Evolutionary conservation across 2,329 filamentous ascomycete genomes (phyloP).

Genomic region (Trichoderma arundinaceum): DNA sequence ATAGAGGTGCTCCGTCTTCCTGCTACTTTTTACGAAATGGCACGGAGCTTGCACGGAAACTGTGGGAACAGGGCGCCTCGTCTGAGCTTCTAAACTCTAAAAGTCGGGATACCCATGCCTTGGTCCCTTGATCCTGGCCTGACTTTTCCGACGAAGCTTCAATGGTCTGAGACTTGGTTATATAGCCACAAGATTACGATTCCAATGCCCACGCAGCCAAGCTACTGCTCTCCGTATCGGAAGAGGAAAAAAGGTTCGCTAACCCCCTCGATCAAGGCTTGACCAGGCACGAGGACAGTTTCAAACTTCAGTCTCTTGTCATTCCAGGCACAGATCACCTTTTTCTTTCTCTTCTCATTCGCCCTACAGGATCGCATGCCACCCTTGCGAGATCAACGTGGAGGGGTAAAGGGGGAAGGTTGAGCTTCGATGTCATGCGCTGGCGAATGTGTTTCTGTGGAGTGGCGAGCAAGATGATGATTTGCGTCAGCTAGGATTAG

Average conservation of each 20-base stretch:
- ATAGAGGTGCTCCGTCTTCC: no score
- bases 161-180: constrained; percentile 22
- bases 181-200: background rate
- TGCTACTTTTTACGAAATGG: no score
- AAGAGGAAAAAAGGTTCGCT: no score
- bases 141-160: constrained; percentile 26
- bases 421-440: background rate
- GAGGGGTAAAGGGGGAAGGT: background rate
- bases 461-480: constrained; percentile 14
- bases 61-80: constrained; percentile 20
- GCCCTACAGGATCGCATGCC: background rate
- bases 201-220: no score
- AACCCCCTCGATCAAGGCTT: no score
- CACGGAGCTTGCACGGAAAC: background rate
- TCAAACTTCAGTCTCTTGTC: background rate
- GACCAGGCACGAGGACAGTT: no score
- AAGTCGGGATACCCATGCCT: constrained; percentile 22
- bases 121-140: constrained; percentile 10
- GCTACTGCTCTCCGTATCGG: no score
- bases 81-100: constrained; percentile 16
- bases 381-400: background rate
- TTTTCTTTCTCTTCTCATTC: no score
- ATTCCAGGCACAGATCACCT: constrained; percentile 2
- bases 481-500: constrained; percentile 8
- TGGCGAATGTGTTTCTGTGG: background rate